Conservation (phyloP, 1,284 basidiomycete species). For the Marasmius sp. region DNA sequence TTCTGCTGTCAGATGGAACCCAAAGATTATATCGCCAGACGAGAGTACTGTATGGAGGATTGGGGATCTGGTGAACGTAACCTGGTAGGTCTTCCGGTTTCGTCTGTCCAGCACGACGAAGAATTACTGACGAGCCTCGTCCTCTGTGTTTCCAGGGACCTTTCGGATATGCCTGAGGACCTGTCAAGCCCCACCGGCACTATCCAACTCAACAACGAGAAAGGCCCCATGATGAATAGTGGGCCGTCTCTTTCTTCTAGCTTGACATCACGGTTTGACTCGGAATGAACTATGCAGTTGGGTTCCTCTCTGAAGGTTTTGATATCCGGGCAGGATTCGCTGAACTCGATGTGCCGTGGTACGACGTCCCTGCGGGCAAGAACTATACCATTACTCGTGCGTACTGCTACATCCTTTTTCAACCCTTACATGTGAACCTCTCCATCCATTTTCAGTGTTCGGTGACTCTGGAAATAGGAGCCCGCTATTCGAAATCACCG, state of each 20-base stretch:
- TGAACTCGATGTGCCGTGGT: neutral
- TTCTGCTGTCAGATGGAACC: too few relatives aligned
- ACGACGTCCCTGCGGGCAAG: neutral
- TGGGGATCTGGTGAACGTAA: neutral
- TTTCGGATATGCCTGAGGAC: too few relatives aligned
- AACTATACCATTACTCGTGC: neutral
- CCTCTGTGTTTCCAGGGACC: too few relatives aligned
- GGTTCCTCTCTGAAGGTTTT: neutral
- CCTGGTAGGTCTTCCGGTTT: neutral
- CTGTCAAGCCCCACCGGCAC: too few relatives aligned
- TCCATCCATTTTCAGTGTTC: neutral
- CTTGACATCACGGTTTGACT: neutral
- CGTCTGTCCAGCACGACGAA: too few relatives aligned
- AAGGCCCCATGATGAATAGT: too few relatives aligned
- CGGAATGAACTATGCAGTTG: neutral
- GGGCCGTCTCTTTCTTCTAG: neutral
- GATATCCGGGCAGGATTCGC: neutral
- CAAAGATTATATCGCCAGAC: neutral
- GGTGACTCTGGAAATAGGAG: neutral
- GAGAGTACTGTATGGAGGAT: neutral
- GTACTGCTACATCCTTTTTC: neutral
- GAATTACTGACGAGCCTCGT: too few relatives aligned
- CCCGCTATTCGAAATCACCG: neutral
- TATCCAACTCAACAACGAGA: too few relatives aligned
- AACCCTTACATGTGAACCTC: neutral